Percentiles rank a stretch among this genome's conserved stretches.
phyloP scores from a whole-genome alignment of 75 land plant species.

The Adiantum capillusveneris region DNA sequence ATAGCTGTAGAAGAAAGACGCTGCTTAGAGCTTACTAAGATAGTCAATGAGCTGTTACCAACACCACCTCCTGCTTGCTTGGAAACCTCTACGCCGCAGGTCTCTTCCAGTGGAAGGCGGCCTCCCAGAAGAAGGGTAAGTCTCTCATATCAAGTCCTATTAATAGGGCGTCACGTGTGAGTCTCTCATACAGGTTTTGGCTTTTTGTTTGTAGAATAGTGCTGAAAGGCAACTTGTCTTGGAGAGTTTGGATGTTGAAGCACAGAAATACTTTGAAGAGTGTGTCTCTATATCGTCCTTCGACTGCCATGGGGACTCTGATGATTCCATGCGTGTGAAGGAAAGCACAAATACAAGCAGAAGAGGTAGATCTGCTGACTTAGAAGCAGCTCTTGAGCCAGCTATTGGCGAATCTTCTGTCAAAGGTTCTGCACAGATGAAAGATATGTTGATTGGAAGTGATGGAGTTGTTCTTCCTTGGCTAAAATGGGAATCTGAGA shows the following conservation, averaged over 20 bases:
- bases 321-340: slow-evolving; percentile 2
- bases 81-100: not conserved
- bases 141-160: too few species aligned
- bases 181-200: too few species aligned
- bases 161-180: too few species aligned
- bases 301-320: slow-evolving; percentile 16
- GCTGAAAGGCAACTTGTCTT: slow-evolving; percentile 51
- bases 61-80: slow-evolving; percentile 9
- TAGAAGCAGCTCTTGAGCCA: not conserved
- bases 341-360: not conserved
- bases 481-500: slow-evolving; percentile 88
- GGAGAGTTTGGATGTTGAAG: slow-evolving; percentile 62
- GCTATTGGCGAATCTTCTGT: not conserved
- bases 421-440: not conserved
- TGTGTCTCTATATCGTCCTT: slow-evolving; percentile 79
- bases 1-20: slow-evolving; percentile 70
- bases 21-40: slow-evolving; percentile 51
- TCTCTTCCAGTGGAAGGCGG: not conserved
- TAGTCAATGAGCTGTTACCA: slow-evolving; percentile 54
- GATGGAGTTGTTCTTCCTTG: slow-evolving; percentile 92
- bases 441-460: slow-evolving; percentile 26
- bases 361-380: not conserved
- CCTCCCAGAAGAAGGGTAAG: slow-evolving; percentile 2
- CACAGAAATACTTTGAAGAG: slow-evolving; percentile 81
- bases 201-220: slow-evolving; percentile 38